Base-by-base conservation (phyloP, 805 yeast species). In the Candida awuae region DNA sequence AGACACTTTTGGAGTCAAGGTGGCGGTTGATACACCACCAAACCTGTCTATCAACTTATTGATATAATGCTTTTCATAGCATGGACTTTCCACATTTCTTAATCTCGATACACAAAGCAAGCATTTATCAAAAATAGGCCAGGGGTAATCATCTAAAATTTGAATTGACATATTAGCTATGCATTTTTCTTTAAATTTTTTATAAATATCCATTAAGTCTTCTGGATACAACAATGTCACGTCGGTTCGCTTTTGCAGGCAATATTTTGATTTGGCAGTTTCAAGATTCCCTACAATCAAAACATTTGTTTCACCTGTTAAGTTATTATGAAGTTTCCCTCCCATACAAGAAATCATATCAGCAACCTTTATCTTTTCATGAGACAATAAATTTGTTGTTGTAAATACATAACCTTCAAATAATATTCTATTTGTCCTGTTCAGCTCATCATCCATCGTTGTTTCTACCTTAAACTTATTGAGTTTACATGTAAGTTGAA, bases 291-390 rank as follows among this genome's bases (percentile, higher is more conserved):
- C 86, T 22, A 80, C 78, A 5, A 82, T 65, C 19, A 82, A 56
- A 29, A 72, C 71, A 38, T 71, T 67, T 3, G 75, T 79, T 52
- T 76, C 78, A 34, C 76, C 71, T 64, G 79, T 75, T 47, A 81
- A 57, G 50, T 80, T 80, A 30, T 67, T 66, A 42, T 69, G 66
- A 47, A 68, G 73, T 8, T 49, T 52, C 1, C 87, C 88, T 7
- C 88, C 90, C 55, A 81, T 63, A 8, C 67, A 61, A 20, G 59
- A 54, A 41, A 80, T 67, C 51, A 68, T 69, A 8, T 59, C 53
- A 2, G 69, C 63, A 20, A 78, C 50, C 13, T 62, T 67, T 18
- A 65, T 62, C 45, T 75, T 65, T 25, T 59, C 52, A 3, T 58
- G 53, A 8, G 65, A 52, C 3, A 62, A 58, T 22, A 77, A 56